These are phyloP conservation scores for Trichoderma endophyticum DNA, from an alignment of 2,329 filamentous ascomycete genomes.

Conservation along the genomic window DNA sequence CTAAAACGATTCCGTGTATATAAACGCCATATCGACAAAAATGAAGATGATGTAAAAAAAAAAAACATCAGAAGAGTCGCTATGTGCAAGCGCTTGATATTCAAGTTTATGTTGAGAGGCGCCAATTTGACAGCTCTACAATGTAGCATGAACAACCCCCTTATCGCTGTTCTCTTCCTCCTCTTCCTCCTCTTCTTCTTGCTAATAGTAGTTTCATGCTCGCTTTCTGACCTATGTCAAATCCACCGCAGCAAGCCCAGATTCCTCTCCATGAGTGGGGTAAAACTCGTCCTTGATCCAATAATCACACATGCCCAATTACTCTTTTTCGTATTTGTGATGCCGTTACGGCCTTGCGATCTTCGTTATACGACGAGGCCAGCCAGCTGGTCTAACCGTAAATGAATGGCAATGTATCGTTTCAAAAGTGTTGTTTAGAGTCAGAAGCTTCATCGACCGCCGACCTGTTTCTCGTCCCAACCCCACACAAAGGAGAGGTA, in stretches of 20 bases:
- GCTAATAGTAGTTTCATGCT: not conserved
- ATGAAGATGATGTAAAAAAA: not conserved
- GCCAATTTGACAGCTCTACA: not conserved
- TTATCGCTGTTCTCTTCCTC: not conserved
- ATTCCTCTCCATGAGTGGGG: not conserved
- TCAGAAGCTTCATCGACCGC: not conserved
- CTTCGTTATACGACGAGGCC: not conserved
- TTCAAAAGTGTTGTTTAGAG: not conserved
- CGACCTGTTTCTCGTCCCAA: conserved; percentile 65
- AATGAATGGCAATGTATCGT: not conserved
- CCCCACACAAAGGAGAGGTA: conserved; percentile 96
- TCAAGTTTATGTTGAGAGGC: conserved; percentile 6
- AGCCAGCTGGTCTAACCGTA: conserved; percentile 10
- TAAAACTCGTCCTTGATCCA: not conserved
- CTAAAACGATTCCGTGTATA: not conserved
- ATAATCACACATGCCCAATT: not conserved
- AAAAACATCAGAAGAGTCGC: not conserved
- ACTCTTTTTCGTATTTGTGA: not conserved
- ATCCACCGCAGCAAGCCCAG: not conserved
- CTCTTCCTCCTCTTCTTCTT: not conserved
- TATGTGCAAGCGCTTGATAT: conserved; percentile 11
- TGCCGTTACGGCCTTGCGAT: not conserved
- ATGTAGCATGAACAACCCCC: not conserved
- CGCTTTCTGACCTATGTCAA: not conserved
- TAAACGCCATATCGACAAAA: conserved; percentile 9